These are phyloP conservation scores for Clonostachys rosea DNA, from an alignment of 2,329 filamentous ascomycete species.

Conservation along the genomic window DNA sequence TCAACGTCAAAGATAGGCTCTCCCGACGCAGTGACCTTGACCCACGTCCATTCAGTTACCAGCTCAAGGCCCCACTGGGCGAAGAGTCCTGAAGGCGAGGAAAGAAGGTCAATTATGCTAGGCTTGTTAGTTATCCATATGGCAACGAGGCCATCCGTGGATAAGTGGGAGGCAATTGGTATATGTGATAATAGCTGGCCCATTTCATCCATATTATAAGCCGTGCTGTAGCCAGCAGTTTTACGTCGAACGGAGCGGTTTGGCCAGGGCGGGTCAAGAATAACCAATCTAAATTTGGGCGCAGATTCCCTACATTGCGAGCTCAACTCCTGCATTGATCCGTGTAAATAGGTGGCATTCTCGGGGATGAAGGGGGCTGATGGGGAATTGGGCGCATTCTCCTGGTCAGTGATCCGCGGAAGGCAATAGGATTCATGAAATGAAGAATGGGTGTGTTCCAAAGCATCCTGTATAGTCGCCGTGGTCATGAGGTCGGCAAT, in stretches of 20 bases:
- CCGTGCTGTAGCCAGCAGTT: slow-evolving; percentile 41
- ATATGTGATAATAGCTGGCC: slow-evolving; percentile 44
- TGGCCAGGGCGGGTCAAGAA: slow-evolving; percentile 79
- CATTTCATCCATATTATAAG: slow-evolving; percentile 39
- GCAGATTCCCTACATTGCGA: slow-evolving; percentile 32
- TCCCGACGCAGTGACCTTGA: slow-evolving; percentile 65
- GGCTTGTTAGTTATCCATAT: slow-evolving; percentile 77
- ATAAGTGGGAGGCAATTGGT: slow-evolving; percentile 51
- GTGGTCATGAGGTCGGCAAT: slow-evolving; percentile 49
- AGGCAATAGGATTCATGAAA: slow-evolving; percentile 1
- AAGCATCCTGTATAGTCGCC: slow-evolving; percentile 37
- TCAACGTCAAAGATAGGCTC: slow-evolving; percentile 60
- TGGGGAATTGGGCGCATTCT: background rate
- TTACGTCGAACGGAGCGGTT: slow-evolving; percentile 68
- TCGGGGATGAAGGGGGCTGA: slow-evolving; percentile 28
- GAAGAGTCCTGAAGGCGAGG: slow-evolving; percentile 51
- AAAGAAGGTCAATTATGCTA: slow-evolving; percentile 50
- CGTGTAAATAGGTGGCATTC: slow-evolving; percentile 38
- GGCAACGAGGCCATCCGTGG: slow-evolving; percentile 53
- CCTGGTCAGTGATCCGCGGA: background rate
- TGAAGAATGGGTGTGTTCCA: slow-evolving; percentile 19
- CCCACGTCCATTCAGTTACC: slow-evolving; percentile 72
- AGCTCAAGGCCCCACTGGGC: slow-evolving; percentile 61
- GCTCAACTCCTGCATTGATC: slow-evolving; percentile 36
- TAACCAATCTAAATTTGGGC: slow-evolving; percentile 59